These are phyloP conservation scores for Coemansia sp. DNA, from an alignment of 192 early-diverging fungal species.

Conservation along the genomic window DNA sequence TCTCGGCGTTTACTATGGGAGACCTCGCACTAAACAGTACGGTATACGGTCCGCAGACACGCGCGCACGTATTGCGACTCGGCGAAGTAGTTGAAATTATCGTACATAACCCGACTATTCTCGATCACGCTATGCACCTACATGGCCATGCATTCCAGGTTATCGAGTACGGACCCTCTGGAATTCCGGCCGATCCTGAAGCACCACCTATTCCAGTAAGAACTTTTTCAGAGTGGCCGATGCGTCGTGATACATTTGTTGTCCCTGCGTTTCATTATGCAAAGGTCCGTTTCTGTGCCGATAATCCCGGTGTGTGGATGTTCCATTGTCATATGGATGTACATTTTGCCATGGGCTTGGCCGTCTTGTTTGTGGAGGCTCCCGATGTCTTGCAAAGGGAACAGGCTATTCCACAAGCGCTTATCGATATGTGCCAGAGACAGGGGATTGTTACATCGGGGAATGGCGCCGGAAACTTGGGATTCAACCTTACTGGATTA, in stretches of 20 bases:
- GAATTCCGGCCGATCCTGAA: slow-evolving; percentile 17
- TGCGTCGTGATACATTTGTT: slow-evolving; percentile 62
- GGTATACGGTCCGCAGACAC: slow-evolving; percentile 61
- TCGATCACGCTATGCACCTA: slow-evolving; percentile 76
- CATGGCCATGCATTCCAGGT: slow-evolving; percentile 82
- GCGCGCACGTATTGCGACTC: slow-evolving; percentile 24
- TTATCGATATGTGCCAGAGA: slow-evolving; percentile 63
- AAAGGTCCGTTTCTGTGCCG: slow-evolving; percentile 68
- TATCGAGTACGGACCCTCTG: slow-evolving; percentile 57
- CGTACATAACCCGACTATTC: slow-evolving; percentile 68
- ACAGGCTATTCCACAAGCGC: slow-evolving; percentile 49
- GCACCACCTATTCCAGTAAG: slow-evolving; percentile 61
- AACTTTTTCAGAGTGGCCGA: slow-evolving; percentile 67
- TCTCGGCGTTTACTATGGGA: neutral
- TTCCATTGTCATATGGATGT: slow-evolving; percentile 73
- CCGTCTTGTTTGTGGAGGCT: slow-evolving; percentile 67
- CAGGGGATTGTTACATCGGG: slow-evolving; percentile 60
- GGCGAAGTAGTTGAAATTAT: slow-evolving; percentile 59
- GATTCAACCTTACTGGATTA: slow-evolving; percentile 62
- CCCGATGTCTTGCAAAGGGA: slow-evolving; percentile 59
- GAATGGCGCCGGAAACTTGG: slow-evolving; percentile 71
- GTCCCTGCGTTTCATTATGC: slow-evolving; percentile 60
- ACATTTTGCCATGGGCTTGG: slow-evolving; percentile 69
- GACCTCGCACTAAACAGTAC: neutral
- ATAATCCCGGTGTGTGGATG: slow-evolving; percentile 83